Base-by-base conservation (phyloP, 192 early-diverging fungal genomes). In the Dispira parvispora region DNA sequence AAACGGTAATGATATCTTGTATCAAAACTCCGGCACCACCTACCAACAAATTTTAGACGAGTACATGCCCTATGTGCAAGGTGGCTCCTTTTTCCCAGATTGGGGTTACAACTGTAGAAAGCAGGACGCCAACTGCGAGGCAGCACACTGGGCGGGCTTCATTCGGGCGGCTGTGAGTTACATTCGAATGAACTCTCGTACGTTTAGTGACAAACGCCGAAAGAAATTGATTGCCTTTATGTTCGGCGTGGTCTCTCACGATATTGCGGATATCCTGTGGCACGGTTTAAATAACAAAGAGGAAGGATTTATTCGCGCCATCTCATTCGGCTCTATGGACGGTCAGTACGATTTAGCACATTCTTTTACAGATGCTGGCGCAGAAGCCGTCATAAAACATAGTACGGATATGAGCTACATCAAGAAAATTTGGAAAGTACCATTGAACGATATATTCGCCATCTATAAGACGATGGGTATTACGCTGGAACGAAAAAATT, bases 91-190 rank as follows among this genome's bases (percentile, higher is more conserved):
- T 26, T 55, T 55, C 23, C 53, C 53, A 1, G 53, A 55, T 26
- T 55, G 53, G 53, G 25, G 53, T 20, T 55, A 25, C 53, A 26
- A 55, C 3, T 26, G 16, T 3, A 13, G 3, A 13, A 10, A 55
- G 8, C 53, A 25, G 3, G 53, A 26, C 10, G 53, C 13, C 3
- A 18, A 55, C 27, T 55, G 25, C 53, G 53, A 55, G 23, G n/a
- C 23, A 55, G 53, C 53, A 5, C 53, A 55, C 53, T 55, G 53
- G 53, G 53, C 53, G 13, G 53, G 20, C 20, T 55, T 55, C 25
- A 55, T 55, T 55, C 18, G 53, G 10, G 27, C 53, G 13, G 53
- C 53, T 20, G 53, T 26, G 2, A 18, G 4, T 3, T 55, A 55
- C 25, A 26, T 55, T 3, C 53, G 53, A 14, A 18, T 3, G 3